Conservation (phyloP, 805 yeast genomes). For the Pichia kluyveri region DNA sequence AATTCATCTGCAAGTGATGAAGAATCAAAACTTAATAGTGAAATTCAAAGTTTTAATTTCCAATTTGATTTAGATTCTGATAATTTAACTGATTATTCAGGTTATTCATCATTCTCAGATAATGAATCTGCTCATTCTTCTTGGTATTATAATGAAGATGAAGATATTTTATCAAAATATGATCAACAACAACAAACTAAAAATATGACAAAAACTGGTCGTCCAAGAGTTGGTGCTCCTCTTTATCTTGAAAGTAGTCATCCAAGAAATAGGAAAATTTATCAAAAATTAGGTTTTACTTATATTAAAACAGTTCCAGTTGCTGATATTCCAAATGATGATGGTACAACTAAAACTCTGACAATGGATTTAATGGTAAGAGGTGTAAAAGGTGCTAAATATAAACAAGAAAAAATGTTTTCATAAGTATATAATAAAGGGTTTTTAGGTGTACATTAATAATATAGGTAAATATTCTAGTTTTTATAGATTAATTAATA, state of each 20-base stretch:
- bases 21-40: constrained; percentile 24
- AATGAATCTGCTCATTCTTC: constrained; percentile 27
- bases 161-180: constrained; percentile 26
- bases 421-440: not conserved
- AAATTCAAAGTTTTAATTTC: constrained; percentile 26
- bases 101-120: constrained; percentile 25
- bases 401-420: constrained; percentile 15
- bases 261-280: constrained; percentile 42
- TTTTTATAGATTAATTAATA: too few species aligned
- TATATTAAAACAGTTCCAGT: constrained; percentile 27
- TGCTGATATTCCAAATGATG: constrained; percentile 23
- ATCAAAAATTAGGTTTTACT: constrained; percentile 45
- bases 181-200: constrained; percentile 21
- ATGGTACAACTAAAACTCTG: constrained; percentile 19
- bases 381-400: constrained; percentile 28
- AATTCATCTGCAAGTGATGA: constrained; percentile 11
- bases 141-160: constrained; percentile 27
- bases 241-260: constrained; percentile 51
- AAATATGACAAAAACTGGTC: constrained; percentile 9
- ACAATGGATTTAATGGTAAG: constrained; percentile 32
- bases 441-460: too few species aligned
- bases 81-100: constrained; percentile 27
- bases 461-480: too few species aligned
- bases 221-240: constrained; percentile 23
- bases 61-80: constrained; percentile 27